Evolutionary conservation across 352 stramenopile species (phyloP), one percentile per base, ranked within the genome.

Genomic region (Thalassiosira mediterranea): DNA sequence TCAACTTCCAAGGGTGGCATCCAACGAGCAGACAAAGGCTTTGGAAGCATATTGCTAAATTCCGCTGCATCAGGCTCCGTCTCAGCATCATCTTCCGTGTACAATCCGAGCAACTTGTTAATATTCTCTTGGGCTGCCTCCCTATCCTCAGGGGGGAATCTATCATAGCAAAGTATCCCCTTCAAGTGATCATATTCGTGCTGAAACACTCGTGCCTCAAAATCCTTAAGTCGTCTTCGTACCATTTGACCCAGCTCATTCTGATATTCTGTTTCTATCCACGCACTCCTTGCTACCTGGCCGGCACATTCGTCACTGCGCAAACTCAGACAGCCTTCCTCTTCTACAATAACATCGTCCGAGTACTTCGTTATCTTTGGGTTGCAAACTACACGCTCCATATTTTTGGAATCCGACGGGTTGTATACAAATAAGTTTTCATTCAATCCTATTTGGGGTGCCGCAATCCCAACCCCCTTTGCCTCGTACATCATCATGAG

Each of bases 121-220:
- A 80, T 71, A 42, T 54, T 61, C 25, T 54, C 28, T 46, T 71
- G 34, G 10, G 69, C 63, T 17, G 40, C 57, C 44, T 74, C 63
- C 52, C 71, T 74, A 29, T 76, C 71, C 51, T 80, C 63, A 0
- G 51, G 52, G 21, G 63, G 59, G 15, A 83, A 70, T 32, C 77
- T 57, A 63, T 86, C 77, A 34, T 60, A 64, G 49, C 69, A 79
- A 34, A 83, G 47, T 40, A 86, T 69, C n/a, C 77, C 77, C 47
- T 72, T 66, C 19, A 86, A 59, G 52, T 86, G 77, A 58, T 86
- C 77, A 25, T 69, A 83, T 69, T 86, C 77, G 48, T 86, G 77
- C 44, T 86, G 77, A 19, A 89, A 83, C 1, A 84, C 79, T 8
- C 72, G 57, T 0, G 81, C 81, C 21, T 74, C 60, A 42, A 74